Evolutionary conservation across 306 rosid genomes (phyloP).

Genomic region (Myrica gale): DNA sequence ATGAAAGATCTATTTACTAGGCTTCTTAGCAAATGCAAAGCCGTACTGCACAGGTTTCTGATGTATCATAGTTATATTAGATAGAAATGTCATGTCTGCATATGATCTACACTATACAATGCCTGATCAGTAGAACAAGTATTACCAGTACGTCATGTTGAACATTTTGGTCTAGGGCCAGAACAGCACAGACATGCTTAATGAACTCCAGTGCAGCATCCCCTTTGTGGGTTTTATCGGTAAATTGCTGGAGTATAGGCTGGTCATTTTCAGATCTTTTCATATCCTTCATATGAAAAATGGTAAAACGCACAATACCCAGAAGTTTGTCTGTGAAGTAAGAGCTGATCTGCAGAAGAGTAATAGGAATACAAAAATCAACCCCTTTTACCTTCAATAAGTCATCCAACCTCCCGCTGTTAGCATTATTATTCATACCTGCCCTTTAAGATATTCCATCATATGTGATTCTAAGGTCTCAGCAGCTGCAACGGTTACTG

Average conservation of each 20-base stretch:
- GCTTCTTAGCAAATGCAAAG: neutral
- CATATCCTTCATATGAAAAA: slow-evolving; percentile 71
- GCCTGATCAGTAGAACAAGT: slow-evolving; percentile 19
- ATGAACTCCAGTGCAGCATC: slow-evolving; percentile 89
- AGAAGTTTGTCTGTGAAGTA: slow-evolving; percentile 74
- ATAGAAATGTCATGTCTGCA: neutral
- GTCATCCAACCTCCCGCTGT: slow-evolving; percentile 18
- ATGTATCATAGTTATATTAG: neutral
- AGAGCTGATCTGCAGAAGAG: slow-evolving; percentile 69
- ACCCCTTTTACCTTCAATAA: slow-evolving; percentile 6
- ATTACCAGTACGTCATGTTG: slow-evolving; percentile 81
- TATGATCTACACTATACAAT: neutral
- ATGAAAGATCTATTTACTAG: neutral
- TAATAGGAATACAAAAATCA: neutral
- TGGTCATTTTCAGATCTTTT: slow-evolving; percentile 46
- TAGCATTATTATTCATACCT: slow-evolving; percentile 50
- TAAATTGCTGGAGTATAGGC: slow-evolving; percentile 36
- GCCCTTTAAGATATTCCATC: slow-evolving; percentile 67
- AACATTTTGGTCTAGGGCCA: slow-evolving; percentile 77
- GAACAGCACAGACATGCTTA: slow-evolving; percentile 77
- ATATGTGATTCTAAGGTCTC: slow-evolving; percentile 67
- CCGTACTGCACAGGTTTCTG: neutral
- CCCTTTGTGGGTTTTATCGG: slow-evolving; percentile 56
- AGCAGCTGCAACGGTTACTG: slow-evolving; percentile 67
- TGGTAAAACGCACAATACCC: slow-evolving; percentile 67